Base-by-base conservation (phyloP, 495 filamentous ascomycete species). In the Neurospora sp. region DNA sequence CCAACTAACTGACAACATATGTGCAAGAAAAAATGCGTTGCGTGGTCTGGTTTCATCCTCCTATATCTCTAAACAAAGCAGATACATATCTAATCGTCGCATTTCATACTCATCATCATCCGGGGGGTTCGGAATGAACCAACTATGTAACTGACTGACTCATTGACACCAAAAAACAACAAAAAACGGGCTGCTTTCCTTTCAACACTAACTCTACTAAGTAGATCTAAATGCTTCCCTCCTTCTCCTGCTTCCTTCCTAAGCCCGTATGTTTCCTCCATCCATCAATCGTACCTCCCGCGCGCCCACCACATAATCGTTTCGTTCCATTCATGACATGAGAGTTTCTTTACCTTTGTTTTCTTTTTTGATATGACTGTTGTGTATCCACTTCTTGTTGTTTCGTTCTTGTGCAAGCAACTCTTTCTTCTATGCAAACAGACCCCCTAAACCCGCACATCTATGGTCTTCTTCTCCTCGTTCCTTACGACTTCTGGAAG, bases 401-500 rank as follows among this genome's bases (percentile, higher is more conserved):
- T 59, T 59, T 59, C 20, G 48, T 59, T 59, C 48, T 59, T 61
- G 20, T 65, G 53, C 48, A 59, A 59, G 20, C 48, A 12, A 22
- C 12, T 65, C 53, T 35, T 35, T 61, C 53, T 61, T 61, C 53
- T 65, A 65, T 65, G 53, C 53, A 65, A 65, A 65, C 53, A 65
- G 27, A 35, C 53, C 27, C 53, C 27, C 14, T 18, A 8, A 18
- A 65, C 27, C 27, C 53, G 53, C 27, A 71, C 41, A 42, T 69
- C 53, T 74, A 16, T 72, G 70, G 27, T 72, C 44, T 65, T 40
- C 39, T 42, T n/a, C 31, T 16, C 3, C 39, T 37, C 27, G 16
- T 27, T 22, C 44, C 69, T 72, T 78, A 81, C 65, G 80, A 85
- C 80, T 85, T 85, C 75, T 87, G 83, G 78, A 89, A 88, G 78